Evolutionary conservation across 352 stramenopile species (phyloP).

Genomic region (Globisporangium paroecandrum): DNA sequence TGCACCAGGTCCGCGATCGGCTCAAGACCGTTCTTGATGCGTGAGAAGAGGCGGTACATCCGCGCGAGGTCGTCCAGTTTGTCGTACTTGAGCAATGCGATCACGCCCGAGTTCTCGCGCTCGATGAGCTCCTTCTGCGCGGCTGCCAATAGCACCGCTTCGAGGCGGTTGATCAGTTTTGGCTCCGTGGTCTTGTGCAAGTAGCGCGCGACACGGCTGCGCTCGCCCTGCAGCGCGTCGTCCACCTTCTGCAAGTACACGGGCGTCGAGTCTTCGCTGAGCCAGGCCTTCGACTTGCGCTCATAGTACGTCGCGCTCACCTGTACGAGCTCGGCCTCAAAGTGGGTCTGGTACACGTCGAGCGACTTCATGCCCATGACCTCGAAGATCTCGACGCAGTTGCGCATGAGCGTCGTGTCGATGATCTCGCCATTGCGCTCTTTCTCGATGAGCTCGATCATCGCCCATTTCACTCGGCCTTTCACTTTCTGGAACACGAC

Average conservation of each 20-base stretch:
- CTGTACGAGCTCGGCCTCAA: conserved; percentile 93
- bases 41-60: conserved; percentile 98
- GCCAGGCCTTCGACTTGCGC: conserved; percentile 96
- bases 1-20: conserved; percentile 96
- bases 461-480: conserved; percentile 77
- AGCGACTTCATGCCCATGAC: conserved; percentile 96
- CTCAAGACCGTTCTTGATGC: conserved; percentile 94
- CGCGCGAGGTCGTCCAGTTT: conserved; percentile 96
- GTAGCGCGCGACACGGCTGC: conserved; percentile 92
- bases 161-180: conserved; percentile 93
- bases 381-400: conserved; percentile 98
- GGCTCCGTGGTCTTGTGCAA: conserved; percentile 95
- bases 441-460: conserved; percentile 97
- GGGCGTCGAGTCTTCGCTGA: conserved; percentile 96
- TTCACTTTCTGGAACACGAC: conserved; percentile 87
- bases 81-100: conserved; percentile 95
- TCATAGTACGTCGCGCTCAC: conserved; percentile 95
- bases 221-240: conserved; percentile 75
- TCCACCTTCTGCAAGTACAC: conserved; percentile 97
- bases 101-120: conserved; percentile 96
- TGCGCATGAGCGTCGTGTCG: conserved; percentile 95
- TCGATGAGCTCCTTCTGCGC: conserved; percentile 96
- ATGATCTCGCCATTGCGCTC: conserved; percentile 97
- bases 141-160: conserved; percentile 93
- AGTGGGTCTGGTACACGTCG: conserved; percentile 95